These are phyloP conservation scores for Tulasnella sp. DNA, from an alignment of 768 basidiomycete genomes.

Conservation along the genomic window DNA sequence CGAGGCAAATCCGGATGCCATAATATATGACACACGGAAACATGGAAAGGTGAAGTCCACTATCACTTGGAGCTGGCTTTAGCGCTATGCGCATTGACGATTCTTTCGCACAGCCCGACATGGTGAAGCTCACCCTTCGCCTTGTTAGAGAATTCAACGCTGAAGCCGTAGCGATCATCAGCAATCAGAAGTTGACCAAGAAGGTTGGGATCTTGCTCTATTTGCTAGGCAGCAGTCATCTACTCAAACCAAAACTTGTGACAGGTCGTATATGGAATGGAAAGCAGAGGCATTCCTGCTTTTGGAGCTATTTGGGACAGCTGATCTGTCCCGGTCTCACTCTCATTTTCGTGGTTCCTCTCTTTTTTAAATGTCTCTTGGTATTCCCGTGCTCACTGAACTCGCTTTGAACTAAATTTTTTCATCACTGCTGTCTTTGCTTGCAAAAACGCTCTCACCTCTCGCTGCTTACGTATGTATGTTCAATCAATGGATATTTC, in stretches of 20 bases:
- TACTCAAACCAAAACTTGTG: neutral
- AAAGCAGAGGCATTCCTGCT: slow-evolving; percentile 18
- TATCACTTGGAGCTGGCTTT: slow-evolving; percentile 43
- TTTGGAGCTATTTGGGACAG: neutral
- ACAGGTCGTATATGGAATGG: neutral
- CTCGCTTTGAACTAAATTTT: too few species aligned
- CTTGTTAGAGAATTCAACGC: neutral
- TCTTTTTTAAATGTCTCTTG: too few species aligned
- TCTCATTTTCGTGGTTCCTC: too few species aligned
- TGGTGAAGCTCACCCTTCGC: slow-evolving; percentile 23
- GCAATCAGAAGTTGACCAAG: slow-evolving; percentile 5
- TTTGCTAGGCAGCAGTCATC: neutral
- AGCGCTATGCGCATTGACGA: slow-evolving; percentile 34
- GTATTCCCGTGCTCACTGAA: too few species aligned
- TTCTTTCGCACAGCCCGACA: slow-evolving; percentile 25
- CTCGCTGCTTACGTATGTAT: too few species aligned
- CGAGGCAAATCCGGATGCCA: slow-evolving; percentile 23
- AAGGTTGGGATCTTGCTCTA: slow-evolving; percentile 3
- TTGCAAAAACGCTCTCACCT: too few species aligned
- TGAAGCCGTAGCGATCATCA: slow-evolving; percentile 14
- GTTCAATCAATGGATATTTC: too few species aligned
- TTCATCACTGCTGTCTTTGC: too few species aligned
- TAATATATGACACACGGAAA: slow-evolving; percentile 4
- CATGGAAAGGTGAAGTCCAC: too few species aligned
- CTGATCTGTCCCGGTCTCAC: too few species aligned